Conservation (phyloP, 495 filamentous ascomycete species). For the Choiromyces venosus region DNA sequence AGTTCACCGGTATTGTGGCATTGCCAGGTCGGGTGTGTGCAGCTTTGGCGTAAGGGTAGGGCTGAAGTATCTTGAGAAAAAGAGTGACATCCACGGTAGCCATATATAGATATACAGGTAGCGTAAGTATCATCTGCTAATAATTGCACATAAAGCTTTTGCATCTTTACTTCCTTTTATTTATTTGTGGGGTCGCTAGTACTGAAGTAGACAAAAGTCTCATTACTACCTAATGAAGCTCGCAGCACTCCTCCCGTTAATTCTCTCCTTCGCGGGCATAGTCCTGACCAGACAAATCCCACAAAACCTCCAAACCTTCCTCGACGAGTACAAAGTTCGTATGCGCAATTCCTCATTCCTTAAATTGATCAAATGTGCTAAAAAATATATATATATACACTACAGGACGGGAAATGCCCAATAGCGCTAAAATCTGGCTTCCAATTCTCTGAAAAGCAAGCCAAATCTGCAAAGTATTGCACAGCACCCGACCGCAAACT, state of each 20-base stretch:
- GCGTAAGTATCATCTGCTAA: background rate
- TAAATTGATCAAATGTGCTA: background rate
- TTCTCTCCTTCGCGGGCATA: background rate
- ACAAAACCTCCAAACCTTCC: constrained; percentile 25
- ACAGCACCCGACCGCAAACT: constrained; percentile 3
- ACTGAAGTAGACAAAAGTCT: background rate
- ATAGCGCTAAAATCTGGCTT: background rate
- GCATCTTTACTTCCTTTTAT: background rate
- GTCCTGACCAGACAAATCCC: constrained; percentile 8
- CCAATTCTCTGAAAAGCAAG: background rate
- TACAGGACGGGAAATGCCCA: background rate
- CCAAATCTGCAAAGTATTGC: constrained; percentile 12
- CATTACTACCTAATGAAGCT: background rate
- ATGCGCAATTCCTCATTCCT: background rate
- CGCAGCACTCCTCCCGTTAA: background rate
- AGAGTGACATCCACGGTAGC: background rate
- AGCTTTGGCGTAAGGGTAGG: background rate
- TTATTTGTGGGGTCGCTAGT: background rate
- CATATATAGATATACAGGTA: background rate
- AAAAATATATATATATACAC: background rate
- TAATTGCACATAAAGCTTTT: background rate
- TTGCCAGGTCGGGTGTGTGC: background rate
- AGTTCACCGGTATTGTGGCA: background rate
- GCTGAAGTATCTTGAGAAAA: background rate
- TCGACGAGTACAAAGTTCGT: constrained; percentile 24